Evolutionary conservation across 1,284 basidiomycete genomes (phyloP).

Genomic region (Stereum hirsutum): DNA sequence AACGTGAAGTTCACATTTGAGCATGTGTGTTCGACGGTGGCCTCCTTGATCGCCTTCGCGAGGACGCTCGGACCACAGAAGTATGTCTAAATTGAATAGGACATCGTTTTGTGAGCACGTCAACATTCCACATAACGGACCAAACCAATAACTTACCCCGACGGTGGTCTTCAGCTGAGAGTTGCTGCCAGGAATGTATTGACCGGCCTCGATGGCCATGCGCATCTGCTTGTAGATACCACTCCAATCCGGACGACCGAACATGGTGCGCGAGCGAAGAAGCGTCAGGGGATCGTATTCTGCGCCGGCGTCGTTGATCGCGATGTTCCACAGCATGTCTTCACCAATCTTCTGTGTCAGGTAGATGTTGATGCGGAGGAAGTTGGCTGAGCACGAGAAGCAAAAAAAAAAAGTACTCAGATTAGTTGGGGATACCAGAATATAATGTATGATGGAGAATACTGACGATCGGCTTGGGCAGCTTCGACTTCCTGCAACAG

Average conservation of each 20-base stretch:
- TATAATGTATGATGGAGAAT: neutral
- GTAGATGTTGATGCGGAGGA: conserved; percentile 85
- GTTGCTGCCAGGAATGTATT: conserved; percentile 70
- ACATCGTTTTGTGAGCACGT: conserved; percentile 9
- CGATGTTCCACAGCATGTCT: conserved; percentile 87
- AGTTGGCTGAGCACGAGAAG: conserved; percentile 50
- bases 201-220: conserved; percentile 67
- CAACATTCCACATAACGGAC: neutral
- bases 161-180: conserved; percentile 75
- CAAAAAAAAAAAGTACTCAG: no score
- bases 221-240: conserved; percentile 65
- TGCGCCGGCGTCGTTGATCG: conserved; percentile 76
- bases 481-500: conserved; percentile 79
- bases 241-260: conserved; percentile 83
- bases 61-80: conserved; percentile 75
- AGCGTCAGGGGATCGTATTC: conserved; percentile 81
- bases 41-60: conserved; percentile 67
- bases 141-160: conserved; percentile 40
- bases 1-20: conserved; percentile 65
- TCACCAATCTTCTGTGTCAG: conserved; percentile 79
- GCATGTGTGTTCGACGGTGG: conserved; percentile 45
- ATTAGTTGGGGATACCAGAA: neutral
- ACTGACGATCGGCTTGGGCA: conserved; percentile 74
- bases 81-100: conserved; percentile 48
- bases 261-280: conserved; percentile 77